phyloP scores from a whole-genome alignment of 257 asterid genomes.

The Solanum pinnatisectum region DNA sequence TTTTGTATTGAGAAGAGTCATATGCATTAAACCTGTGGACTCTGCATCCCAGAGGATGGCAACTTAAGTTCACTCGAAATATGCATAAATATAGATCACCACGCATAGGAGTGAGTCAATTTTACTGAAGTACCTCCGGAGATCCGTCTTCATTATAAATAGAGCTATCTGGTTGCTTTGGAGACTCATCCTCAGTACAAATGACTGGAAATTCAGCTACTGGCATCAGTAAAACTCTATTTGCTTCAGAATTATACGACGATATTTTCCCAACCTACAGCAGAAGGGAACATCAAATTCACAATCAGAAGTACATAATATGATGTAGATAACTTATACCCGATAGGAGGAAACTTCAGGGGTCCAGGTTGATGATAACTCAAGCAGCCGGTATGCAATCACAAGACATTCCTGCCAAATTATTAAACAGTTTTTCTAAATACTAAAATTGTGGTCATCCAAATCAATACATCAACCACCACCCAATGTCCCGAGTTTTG shows the following conservation, averaged over 20 bases:
- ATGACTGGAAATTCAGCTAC: constrained; percentile 56
- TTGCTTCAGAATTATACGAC: constrained; percentile 34
- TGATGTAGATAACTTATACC: constrained; percentile 31
- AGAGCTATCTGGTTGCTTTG: constrained; percentile 30
- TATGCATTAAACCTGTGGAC: neutral
- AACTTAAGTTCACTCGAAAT: neutral
- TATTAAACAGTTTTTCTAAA: neutral
- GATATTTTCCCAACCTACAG: constrained; percentile 73
- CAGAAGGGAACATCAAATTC: constrained; percentile 4
- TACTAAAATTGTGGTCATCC: neutral
- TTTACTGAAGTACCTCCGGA: constrained; percentile 46
- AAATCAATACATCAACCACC: neutral
- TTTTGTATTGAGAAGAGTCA: neutral
- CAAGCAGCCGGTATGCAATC: constrained; percentile 71
- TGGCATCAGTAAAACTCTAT: constrained; percentile 38
- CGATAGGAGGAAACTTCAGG: constrained; percentile 73
- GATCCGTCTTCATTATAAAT: constrained; percentile 78
- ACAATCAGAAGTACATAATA: neutral
- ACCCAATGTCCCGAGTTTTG: neutral
- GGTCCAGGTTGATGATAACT: constrained; percentile 88
- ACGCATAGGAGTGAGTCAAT: neutral
- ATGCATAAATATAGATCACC: neutral
- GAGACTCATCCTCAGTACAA: constrained; percentile 35
- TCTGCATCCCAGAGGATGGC: neutral
- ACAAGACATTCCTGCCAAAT: constrained; percentile 70